phyloP scores from a whole-genome alignment of 2,329 filamentous ascomycete genomes.

The Penicillium olsonii region DNA sequence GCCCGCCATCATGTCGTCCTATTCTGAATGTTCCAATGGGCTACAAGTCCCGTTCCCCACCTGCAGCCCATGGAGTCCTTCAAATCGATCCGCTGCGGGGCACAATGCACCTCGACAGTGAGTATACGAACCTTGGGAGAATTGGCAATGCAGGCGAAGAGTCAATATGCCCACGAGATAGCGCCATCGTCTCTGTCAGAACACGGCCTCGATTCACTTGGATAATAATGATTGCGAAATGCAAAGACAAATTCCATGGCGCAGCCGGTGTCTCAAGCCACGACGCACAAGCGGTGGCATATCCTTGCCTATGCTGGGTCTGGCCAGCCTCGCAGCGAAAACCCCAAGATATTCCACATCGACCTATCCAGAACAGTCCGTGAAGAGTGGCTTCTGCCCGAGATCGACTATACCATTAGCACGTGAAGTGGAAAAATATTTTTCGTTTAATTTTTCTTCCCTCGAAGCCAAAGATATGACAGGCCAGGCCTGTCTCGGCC shows the following conservation, averaged over 20 bases:
- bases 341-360: not conserved
- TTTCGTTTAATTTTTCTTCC: no score
- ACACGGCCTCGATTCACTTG: not conserved
- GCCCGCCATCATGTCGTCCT: constrained; percentile 10
- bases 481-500: constrained; percentile 3
- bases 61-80: constrained; percentile 11
- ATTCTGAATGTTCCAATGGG: constrained; percentile 1
- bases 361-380: not conserved
- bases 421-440: not conserved
- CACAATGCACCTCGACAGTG: constrained; percentile 1
- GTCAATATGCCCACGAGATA: not conserved
- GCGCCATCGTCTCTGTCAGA: not conserved
- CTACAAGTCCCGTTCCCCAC: not conserved
- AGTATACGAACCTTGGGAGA: constrained; percentile 3
- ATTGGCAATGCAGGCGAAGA: not conserved
- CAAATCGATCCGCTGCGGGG: constrained; percentile 15
- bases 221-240: not conserved
- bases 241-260: not conserved
- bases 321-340: not conserved
- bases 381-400: not conserved
- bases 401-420: not conserved
- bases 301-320: not conserved
- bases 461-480: not conserved
- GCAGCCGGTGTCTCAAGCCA: not conserved
- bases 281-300: not conserved